Base-by-base conservation (phyloP, 225 moss, liverwort and hornwort species). In the Polytrichum commune region DNA sequence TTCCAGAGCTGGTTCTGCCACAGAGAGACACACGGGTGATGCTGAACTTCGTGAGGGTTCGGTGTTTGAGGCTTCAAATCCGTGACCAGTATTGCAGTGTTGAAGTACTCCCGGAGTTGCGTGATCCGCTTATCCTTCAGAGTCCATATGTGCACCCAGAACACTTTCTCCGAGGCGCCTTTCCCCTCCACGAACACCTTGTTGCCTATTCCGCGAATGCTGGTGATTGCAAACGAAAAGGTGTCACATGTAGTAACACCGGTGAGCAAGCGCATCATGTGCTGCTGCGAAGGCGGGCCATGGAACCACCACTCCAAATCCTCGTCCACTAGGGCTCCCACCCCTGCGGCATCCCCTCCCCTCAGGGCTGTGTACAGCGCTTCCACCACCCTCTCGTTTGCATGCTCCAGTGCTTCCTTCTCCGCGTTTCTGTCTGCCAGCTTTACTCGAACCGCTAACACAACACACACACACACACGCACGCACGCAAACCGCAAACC, bases 231-330 rank as follows among this genome's bases (percentile, higher is more conserved):
- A 70, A 96, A 96, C 20, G 74, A 69, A 72, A 96, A 96, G 76
- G 90, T 81, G 84, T 92, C 90, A 84, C 84, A 86, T 77, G 92
- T 69, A 72, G 96, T 89, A 76, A 85, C 92, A 76, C 96, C 96
- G 65, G 96, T 96, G 76, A 96, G 96, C 87, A 96, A 85, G 84
- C 86, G 96, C 96, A 96, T 96, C 96, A 96, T 96, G 89, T 93
- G 96, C 82, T 96, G 92, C 79, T 92, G 85, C 56, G 87, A 74
- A 46, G 91, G 93, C 35, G 96, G 96, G 3, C 96, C 96, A 86
- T 93, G 93, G 75, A 90, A 96, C 96, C 96, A 96, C 85, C 94
- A 96, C 90, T 96, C 96, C 74, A 96, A 73, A 76, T 96, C 96
- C 68, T 84, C 85, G 74, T 90, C 83, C 69, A 93, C 86, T 78